Evolutionary conservation across 2,329 filamentous ascomycete genomes (phyloP), one percentile per base, ranked within the genome.

Genomic region (Lachnellula cervina): DNA sequence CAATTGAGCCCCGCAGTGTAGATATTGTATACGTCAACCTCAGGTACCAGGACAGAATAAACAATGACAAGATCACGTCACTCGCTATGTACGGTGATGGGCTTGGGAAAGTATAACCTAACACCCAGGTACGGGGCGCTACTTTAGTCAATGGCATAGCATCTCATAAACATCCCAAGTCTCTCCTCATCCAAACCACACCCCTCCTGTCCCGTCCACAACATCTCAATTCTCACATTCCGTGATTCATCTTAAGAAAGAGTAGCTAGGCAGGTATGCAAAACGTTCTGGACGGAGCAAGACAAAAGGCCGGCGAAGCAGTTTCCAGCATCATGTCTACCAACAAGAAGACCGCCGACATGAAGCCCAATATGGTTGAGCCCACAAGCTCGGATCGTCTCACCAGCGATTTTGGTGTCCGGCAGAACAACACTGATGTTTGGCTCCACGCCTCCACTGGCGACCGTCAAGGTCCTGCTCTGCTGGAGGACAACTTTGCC

Each of bases 321-420:
- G 57, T 67, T 19, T 50, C 58, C 5, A 57, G 49, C 8, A 55
- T 58, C 21, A 58, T 65, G 48, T 56, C 59, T 21, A 55, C 56
- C 40, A 68, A 68, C 56, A 64, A 66, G 58, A 69, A 69, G 43
- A 48, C 60, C 7, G 45, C 51, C 9, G 62, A 68, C 23, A 58
- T 69, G 57, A 61, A 63, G 54, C 51, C 51, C 5, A 52, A 84
- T 59, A 87, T 75, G 3, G 79, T 82, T 53, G 78, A 89, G 66
- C 77, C 82, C 2, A 73, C 80, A 45, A 72, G 79, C 49, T 77
- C 82, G 38, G 76, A 79, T 34, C 77, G 80, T 40, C 82, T 91
- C 62, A 93, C 89, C 0, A 87, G 86, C 49, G 90, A 96, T 66
- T 89, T 80, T 72, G 90, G 90, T 21, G 83, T 87, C 28, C 89